Conservation (phyloP, 495 filamentous ascomycete species). For the Penicillium steckii region DNA sequence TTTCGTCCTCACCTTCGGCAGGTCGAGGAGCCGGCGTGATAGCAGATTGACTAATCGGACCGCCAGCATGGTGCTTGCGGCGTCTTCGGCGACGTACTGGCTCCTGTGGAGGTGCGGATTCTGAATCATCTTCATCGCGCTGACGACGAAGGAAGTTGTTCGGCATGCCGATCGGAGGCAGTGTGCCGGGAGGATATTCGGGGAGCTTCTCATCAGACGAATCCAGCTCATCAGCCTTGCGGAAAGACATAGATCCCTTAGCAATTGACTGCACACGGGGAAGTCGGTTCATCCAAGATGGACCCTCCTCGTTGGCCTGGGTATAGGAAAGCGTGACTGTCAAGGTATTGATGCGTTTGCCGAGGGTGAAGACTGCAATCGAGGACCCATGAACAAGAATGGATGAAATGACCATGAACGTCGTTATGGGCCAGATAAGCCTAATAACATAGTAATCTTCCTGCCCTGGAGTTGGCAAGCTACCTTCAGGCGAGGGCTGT, state of each 20-base stretch:
- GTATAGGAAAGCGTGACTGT: conserved; percentile 96
- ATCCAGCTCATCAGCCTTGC: conserved; percentile 55
- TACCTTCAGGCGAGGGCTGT: conserved; percentile 65
- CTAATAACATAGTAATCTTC: conserved; percentile 68
- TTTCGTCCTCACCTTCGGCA: conserved; percentile 18
- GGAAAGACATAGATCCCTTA: conserved; percentile 77
- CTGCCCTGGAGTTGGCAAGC: conserved; percentile 51
- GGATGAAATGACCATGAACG: conserved; percentile 90
- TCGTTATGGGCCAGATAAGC: conserved; percentile 94
- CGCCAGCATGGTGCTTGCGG: conserved; percentile 75
- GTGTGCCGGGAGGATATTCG: conserved; percentile 70
- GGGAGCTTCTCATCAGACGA: conserved; percentile 62
- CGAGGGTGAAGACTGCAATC: conserved; percentile 95
- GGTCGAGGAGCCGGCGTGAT: conserved; percentile 62
- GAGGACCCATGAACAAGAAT: conserved; percentile 97
- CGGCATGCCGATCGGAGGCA: conserved; percentile 74
- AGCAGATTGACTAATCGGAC: conserved; percentile 87
- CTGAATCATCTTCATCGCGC: conserved; percentile 67
- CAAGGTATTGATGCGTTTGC: conserved; percentile 97
- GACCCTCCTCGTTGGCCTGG: conserved; percentile 80
- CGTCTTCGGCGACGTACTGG: conserved; percentile 53
- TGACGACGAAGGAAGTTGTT: conserved; percentile 81
- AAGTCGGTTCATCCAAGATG: conserved; percentile 90
- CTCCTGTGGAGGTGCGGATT: conserved; percentile 54
- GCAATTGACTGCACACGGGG: conserved; percentile 83